Evolutionary conservation across 2,329 filamentous ascomycete genomes (phyloP), one percentile per base, ranked within the genome.

Genomic region (Colletotrichum graminicola): DNA sequence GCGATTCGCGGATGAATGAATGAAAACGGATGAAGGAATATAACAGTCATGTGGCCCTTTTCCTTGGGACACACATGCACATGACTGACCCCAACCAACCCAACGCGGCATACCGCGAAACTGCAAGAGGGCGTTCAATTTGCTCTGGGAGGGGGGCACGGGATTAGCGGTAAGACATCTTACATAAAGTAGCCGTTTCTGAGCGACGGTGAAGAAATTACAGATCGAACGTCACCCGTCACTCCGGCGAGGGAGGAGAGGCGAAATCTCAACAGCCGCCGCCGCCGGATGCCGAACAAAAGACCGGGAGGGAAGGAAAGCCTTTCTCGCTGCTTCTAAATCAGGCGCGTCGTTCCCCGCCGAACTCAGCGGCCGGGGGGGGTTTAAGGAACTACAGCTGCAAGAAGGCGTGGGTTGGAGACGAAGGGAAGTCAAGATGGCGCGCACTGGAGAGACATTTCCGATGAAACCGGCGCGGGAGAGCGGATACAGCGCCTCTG

Each of bases 11-110:
- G 36, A 60, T 68, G 54, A 21, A 51, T 68, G 54, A 36, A 51
- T 54, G 65, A 60, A 61, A 55, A 54, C 18, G 59, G 45, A 68
- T 72, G 62, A 70, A 55, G 62, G 39, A 61, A 66, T 36, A 32
- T 23, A 14, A 32, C 55, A 60, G 65, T 69, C 69, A 69, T 72
- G 69, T 64, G 69, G 61, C 26, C 36, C 26, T 52, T 41, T 63
- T 63, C 49, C 36, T 41, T 43, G 39, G 66, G 32, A 47, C 23
- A 43, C 68, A 63, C 59, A 61, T 62, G 67, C 67, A 45, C 61
- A 54, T 41, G 34, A 54, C 36, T 45, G 39, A 29, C 47, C 18
- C 41, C 55, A 23, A 41, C 41, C 55, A 23, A 41, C 34, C 47
- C 34, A 49, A 34, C 59, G 45, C 59, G n/a, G 60, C 32, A 32